Conservation (phyloP, 2,329 filamentous ascomycete genomes). For the Trichoderma polysporum region DNA sequence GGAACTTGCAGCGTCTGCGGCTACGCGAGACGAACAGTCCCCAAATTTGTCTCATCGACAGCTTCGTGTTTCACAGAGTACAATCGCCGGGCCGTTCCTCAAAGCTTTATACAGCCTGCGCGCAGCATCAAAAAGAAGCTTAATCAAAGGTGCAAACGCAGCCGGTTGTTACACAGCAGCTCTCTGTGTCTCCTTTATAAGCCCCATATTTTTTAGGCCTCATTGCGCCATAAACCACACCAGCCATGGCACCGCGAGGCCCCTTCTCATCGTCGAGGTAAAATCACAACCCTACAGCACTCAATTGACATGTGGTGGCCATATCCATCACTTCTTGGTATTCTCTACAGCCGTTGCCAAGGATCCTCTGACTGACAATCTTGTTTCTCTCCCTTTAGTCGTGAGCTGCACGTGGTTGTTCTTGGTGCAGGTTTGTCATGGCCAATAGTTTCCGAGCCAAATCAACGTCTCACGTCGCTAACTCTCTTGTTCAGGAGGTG, state of each 20-base stretch:
- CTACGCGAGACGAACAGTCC: slow-evolving; percentile 15
- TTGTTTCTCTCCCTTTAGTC: slow-evolving; percentile 43
- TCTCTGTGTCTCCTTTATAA: neutral
- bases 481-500: slow-evolving; percentile 70
- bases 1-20: slow-evolving; percentile 8
- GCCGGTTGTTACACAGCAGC: neutral
- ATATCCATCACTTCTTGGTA: neutral
- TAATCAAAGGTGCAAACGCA: neutral
- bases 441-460: neutral
- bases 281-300: neutral
- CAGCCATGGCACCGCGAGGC: slow-evolving; percentile 31
- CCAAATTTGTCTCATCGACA: slow-evolving; percentile 5
- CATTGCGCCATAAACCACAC: slow-evolving; percentile 13
- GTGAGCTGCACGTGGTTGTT: slow-evolving; percentile 81
- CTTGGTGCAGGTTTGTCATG: slow-evolving; percentile 67
- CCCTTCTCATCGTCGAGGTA: slow-evolving; percentile 32
- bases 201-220: neutral
- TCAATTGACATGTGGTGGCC: neutral
- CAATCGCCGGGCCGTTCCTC: slow-evolving; percentile 5
- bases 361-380: neutral
- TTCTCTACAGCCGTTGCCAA: neutral
- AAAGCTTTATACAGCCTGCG: neutral
- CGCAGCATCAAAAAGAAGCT: neutral
- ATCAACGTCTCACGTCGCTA: slow-evolving; percentile 27
- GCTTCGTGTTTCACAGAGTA: slow-evolving; percentile 10